These are phyloP conservation scores for Oryza longistaminata DNA, from an alignment of 176 grass and related monocot species.

Conservation along the genomic window DNA sequence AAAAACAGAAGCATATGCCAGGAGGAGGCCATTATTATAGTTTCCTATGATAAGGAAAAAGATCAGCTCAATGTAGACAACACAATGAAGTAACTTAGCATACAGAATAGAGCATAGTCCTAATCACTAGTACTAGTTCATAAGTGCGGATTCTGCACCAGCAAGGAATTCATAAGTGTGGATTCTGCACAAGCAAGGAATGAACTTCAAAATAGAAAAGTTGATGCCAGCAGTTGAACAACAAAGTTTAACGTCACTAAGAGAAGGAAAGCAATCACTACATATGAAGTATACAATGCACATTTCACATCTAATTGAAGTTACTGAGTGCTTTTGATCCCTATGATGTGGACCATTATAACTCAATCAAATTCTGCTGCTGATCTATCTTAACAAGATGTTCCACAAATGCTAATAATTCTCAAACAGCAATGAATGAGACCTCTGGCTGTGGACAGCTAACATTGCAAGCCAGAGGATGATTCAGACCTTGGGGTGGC, in stretches of 20 bases:
- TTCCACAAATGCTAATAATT: slow-evolving; percentile 27
- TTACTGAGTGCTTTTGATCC: slow-evolving; percentile 1
- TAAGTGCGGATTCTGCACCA: neutral
- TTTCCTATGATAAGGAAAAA: neutral
- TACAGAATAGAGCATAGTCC: neutral
- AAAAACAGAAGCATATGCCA: neutral
- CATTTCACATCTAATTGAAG: neutral
- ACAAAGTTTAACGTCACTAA: neutral
- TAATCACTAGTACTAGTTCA: neutral
- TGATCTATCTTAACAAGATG: slow-evolving; percentile 37
- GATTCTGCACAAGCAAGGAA: neutral
- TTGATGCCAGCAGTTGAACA: neutral
- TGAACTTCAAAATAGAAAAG: slow-evolving; percentile 7
- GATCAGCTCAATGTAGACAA: neutral
- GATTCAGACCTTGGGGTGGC: slow-evolving; percentile 30
- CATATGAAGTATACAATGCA: neutral
- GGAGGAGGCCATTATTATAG: neutral
- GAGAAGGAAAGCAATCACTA: neutral
- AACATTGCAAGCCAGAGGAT: slow-evolving; percentile 11
- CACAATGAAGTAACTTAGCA: neutral
- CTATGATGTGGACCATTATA: neutral
- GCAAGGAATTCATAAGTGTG: neutral
- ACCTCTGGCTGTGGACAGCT: slow-evolving; percentile 26
- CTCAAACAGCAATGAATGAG: slow-evolving; percentile 23
- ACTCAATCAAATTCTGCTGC: slow-evolving; percentile 3